phyloP scores from a whole-genome alignment of 805 yeast genomes.

The Lipomyces starkeyi region DNA sequence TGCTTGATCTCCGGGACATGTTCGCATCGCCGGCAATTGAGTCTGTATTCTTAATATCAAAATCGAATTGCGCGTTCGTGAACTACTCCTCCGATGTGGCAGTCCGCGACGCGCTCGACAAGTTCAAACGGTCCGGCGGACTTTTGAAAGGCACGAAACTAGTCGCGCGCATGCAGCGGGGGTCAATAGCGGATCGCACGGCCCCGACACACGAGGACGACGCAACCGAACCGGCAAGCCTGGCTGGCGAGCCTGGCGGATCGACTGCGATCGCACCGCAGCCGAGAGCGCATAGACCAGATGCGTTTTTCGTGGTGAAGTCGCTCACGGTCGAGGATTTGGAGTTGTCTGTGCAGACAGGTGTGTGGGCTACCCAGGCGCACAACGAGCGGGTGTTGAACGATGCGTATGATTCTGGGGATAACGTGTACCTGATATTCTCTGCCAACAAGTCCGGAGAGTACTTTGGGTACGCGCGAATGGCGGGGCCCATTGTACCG shows the following conservation, averaged over 20 bases:
- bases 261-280: not conserved
- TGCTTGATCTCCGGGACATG: conserved; percentile 47
- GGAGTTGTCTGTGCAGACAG: conserved; percentile 45
- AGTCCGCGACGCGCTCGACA: conserved; percentile 43
- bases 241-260: not conserved
- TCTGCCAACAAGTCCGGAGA: conserved; percentile 51
- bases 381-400: conserved; percentile 50
- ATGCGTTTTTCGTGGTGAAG: conserved; percentile 50
- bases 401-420: conserved; percentile 45
- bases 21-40: conserved; percentile 49
- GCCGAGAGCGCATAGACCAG: conserved; percentile 16
- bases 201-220: conserved; percentile 18
- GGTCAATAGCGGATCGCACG: conserved; percentile 31
- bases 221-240: not conserved
- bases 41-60: conserved; percentile 49
- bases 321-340: conserved; percentile 50
- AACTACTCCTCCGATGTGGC: conserved; percentile 46
- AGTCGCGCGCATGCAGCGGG: conserved; percentile 43
- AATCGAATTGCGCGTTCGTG: conserved; percentile 53
- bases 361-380: conserved; percentile 51
- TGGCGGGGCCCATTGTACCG: conserved; percentile 44
- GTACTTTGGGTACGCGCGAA: conserved; percentile 51
- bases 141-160: conserved; percentile 46
- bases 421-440: conserved; percentile 49
- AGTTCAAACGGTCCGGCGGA: conserved; percentile 43